These are phyloP conservation scores for Euryodendron excelsum DNA, from an alignment of 148 eudicot species.

Conservation along the genomic window DNA sequence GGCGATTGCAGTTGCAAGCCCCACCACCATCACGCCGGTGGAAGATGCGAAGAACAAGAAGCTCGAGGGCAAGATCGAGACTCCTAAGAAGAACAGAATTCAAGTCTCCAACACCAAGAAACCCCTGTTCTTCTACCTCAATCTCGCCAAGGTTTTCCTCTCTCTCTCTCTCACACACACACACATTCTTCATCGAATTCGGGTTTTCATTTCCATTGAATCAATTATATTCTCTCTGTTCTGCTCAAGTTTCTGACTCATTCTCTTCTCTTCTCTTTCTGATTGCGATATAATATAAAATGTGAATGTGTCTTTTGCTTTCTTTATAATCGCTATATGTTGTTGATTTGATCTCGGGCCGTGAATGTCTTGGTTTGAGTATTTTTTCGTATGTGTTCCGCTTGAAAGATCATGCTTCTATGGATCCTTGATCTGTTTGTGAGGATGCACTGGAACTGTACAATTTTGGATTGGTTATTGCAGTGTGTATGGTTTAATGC, in stretches of 20 bases:
- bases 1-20: background rate
- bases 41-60: background rate
- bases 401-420: background rate
- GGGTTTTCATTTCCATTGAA: too few species aligned
- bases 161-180: background rate
- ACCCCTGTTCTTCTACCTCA: conserved; percentile 49
- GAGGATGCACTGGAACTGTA: background rate
- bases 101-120: conserved; percentile 48
- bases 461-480: background rate
- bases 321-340: background rate
- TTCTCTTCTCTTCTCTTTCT: background rate
- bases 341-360: background rate
- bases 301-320: background rate
- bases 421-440: background rate
- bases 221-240: too few species aligned
- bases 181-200: background rate
- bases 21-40: background rate
- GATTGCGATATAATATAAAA: background rate
- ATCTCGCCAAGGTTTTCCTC: conserved; percentile 40
- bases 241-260: too few species aligned
- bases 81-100: conserved; percentile 48
- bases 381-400: too few species aligned
- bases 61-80: background rate
- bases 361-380: background rate
- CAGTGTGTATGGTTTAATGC: too few species aligned